A percentile compares a stretch with the other conserved stretches of the same genome.
Evolutionary conservation across 768 basidiomycete genomes (phyloP).

Genomic region (Lactarius psammicola): DNA sequence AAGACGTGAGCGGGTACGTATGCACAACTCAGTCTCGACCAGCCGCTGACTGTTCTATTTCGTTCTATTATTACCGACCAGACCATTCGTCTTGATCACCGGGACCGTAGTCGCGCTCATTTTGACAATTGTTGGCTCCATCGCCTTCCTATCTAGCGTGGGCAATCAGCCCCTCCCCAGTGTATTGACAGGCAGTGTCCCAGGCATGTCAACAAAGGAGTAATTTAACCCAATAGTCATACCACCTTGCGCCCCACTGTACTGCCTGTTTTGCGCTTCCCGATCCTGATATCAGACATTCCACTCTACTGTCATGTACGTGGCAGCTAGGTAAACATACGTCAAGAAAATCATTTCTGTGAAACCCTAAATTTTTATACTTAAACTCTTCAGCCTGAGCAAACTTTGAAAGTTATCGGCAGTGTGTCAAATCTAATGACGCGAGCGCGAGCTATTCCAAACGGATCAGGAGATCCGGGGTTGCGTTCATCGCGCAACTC

Average conservation of each 20-base stretch:
- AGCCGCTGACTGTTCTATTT: neutral
- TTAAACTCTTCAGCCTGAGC: neutral
- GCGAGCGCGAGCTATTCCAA: neutral
- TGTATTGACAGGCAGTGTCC: constrained; percentile 62
- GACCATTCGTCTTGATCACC: constrained; percentile 70
- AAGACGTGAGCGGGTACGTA: constrained; percentile 77
- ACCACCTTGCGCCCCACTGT: neutral
- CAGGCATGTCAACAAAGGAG: constrained; percentile 18
- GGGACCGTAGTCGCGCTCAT: constrained; percentile 67
- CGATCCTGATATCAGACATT: neutral
- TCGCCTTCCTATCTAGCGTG: constrained; percentile 62
- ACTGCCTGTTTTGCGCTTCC: neutral
- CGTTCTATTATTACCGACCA: constrained; percentile 34
- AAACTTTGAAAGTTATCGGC: neutral
- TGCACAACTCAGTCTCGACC: neutral
- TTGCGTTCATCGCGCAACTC: neutral
- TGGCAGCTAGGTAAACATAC: neutral
- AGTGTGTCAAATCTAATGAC: neutral
- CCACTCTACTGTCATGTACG: neutral
- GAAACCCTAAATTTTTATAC: constrained; percentile 1
- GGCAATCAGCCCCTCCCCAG: constrained; percentile 68
- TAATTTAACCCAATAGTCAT: constrained; percentile 11
- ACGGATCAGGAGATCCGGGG: neutral
- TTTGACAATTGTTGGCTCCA: constrained; percentile 62
- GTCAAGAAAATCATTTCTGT: neutral